Percentiles rank a stretch among this genome's conserved stretches.
Evolutionary conservation across 257 asterid species (phyloP).

Genomic region (Ehretia macrophylla): DNA sequence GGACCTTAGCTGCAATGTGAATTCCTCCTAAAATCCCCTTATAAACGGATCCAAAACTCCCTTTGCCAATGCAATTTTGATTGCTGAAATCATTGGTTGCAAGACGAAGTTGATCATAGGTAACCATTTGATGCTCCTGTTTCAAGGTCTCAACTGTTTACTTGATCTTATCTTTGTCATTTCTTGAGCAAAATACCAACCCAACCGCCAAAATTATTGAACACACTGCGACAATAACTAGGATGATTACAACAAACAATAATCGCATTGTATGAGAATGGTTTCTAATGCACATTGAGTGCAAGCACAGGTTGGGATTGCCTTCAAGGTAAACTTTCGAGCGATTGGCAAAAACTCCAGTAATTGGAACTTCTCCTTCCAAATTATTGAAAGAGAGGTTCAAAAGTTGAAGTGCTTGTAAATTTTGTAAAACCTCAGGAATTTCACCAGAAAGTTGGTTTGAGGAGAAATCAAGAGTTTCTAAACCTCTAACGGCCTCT

Average conservation of each 20-base stretch:
- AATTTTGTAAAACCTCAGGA: conserved; percentile 38
- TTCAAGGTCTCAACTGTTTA: conserved; percentile 14
- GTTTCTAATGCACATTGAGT: conserved; percentile 9
- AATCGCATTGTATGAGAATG: conserved; percentile 7
- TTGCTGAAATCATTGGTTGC: conserved; percentile 43
- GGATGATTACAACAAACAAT: conserved; percentile 9
- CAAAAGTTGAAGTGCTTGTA: conserved; percentile 20
- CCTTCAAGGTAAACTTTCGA: conserved; percentile 39
- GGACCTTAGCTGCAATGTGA: conserved; percentile 44
- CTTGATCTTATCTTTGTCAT: conserved; percentile 7
- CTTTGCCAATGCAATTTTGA: conserved; percentile 48
- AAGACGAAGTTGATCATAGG: conserved; percentile 43
- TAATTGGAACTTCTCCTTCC: conserved; percentile 43
- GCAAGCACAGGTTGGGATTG: conserved; percentile 36
- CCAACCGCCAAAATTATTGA: conserved; percentile 14
- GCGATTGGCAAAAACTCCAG: conserved; percentile 39
- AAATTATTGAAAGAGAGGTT: conserved; percentile 51
- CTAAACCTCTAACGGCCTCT: conserved; percentile 5
- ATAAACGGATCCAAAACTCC: conserved; percentile 55
- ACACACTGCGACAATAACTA: conserved; percentile 5
- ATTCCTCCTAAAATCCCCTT: conserved; percentile 28
- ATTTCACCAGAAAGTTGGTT: conserved; percentile 46
- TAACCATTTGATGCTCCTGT: conserved; percentile 29
- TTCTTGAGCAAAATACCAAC: conserved; percentile 19
- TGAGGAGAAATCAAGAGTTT: conserved; percentile 49